Evolutionary conservation across 176 grass and related monocot species (phyloP), one percentile per base, ranked within the genome.

Genomic region (Rhynchospora pubera): DNA sequence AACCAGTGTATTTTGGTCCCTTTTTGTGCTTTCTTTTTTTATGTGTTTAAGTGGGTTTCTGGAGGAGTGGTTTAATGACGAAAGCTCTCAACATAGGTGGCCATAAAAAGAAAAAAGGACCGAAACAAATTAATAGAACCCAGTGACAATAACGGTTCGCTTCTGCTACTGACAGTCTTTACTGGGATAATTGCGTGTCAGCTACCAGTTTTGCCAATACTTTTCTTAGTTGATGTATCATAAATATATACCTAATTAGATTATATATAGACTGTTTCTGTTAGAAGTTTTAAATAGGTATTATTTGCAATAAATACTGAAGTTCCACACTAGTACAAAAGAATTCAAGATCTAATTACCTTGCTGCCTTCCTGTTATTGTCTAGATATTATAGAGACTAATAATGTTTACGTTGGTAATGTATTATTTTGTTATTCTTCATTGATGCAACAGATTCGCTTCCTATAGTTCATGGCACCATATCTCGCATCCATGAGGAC

Each of bases 371-470:
- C 72, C 50, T 77, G 72, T 77, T 55, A 24, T 16, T 28, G 14
- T n/a, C 30, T 8, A 67, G 47, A 51, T 21, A 53, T 55, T 76
- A 12, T 28, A 52, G 71, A 76, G 26, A 11, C 50, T 28, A 34
- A 51, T 23, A 14, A 26, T 32, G 10, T 77, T 55, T 77, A 56
- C 18, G 23, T 32, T 77, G 72, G 11, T 56, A 30, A 77, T 77
- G 24, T 34, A 48, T 32, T 32, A 56, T 56, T 32, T 77, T 72
- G 5, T 30, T 15, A 76, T 53, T 32, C 22, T 77, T 6, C 22
- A 82, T 48, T 88, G 43, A 85, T 88, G 52, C 74, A 83, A 53
- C 55, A 89, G 72, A 79, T 83, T 83, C 59, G n/a, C 43, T 82
- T 62, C 71, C 45, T 80, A 64, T 47, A 59, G 30, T 62, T 78